Evolutionary conservation across 352 stramenopile genomes (phyloP), one percentile per base, ranked within the genome.

Genomic region (Peronospora farinosa): DNA sequence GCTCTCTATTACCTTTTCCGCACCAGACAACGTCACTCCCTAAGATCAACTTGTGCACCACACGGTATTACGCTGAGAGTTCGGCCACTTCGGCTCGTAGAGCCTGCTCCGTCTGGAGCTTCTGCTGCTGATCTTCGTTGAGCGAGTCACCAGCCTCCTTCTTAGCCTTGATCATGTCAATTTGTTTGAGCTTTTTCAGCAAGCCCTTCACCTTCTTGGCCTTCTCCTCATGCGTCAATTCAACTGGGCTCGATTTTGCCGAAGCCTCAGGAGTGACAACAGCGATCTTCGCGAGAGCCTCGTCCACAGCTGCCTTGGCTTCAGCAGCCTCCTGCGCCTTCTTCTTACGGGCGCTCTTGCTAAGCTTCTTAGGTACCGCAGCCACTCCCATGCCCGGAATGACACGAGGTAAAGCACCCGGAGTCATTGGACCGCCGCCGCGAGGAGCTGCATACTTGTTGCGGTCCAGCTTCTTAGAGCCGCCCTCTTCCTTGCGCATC

Each of bases 131-230:
- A 48, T 93, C 83, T 7, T 78, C 72, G 63, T 93, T 93, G 17
- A 93, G 66, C 27, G 66, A 72, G 25, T 87, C 77, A n/a, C 83
- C 83, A 11, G 52, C 61, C 12, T 75, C 71, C 38, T 74, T 65
- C 65, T 92, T 91, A 9, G 69, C 71, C 67, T 93, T 93, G 55
- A 92, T 77, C 32, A 68, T 54, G 53, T 90, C 75, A 46, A 93
- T 93, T 62, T 93, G 83, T 67, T 93, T 93, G 44, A 93, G 67
- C 58, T 92, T 93, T 66, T 93, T 93, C 53, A 77, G 65, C 50
- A 93, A 56, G 7, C 59, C 62, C 67, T 93, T 93, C 45, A 84
- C 63, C 52, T 89, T 90, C 63, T 93, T 93, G 43, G 85, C 76
- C 57, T 89, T 92, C 55, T 92, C 79, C 35, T 90, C 79, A 3